These are phyloP conservation scores for Halocafeteria seosinensis DNA, from an alignment of 108 stramenopile species.

Conservation along the genomic window DNA sequence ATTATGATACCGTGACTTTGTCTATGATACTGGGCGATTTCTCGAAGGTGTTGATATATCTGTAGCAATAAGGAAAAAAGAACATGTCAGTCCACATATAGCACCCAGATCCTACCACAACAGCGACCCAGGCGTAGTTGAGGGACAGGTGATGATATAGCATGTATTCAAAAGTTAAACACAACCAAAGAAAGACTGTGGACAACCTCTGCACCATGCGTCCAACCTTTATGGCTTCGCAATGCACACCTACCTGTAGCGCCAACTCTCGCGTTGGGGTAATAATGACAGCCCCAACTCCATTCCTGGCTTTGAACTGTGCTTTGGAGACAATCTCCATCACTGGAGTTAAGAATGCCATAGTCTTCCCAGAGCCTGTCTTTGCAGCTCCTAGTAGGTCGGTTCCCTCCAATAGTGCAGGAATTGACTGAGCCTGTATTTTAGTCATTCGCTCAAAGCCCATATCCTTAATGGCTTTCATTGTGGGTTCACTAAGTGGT, in stretches of 20 bases:
- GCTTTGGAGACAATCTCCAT: slow-evolving; percentile 75
- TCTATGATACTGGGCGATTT: slow-evolving; percentile 51
- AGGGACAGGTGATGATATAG: too few species aligned
- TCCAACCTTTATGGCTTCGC: too few species aligned
- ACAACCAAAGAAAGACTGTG: background rate
- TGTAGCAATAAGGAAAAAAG: slow-evolving; percentile 44
- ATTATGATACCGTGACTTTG: slow-evolving; percentile 95
- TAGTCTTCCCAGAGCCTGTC: slow-evolving; percentile 88
- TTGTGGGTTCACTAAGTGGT: slow-evolving; percentile 69
- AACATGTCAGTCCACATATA: background rate
- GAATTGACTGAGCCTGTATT: slow-evolving; percentile 81
- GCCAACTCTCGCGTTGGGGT: slow-evolving; percentile 88
- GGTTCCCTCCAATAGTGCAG: slow-evolving; percentile 68
- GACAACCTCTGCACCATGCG: background rate
- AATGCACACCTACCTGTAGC: too few species aligned
- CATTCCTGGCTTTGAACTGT: slow-evolving; percentile 67
- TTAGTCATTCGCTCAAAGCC: slow-evolving; percentile 73
- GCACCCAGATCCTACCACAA: too few species aligned
- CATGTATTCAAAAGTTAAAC: too few species aligned
- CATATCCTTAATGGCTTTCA: slow-evolving; percentile 49
- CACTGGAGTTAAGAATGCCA: slow-evolving; percentile 82
- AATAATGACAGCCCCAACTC: slow-evolving; percentile 87
- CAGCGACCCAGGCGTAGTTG: too few species aligned
- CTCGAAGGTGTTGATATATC: slow-evolving; percentile 91
- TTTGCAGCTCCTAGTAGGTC: slow-evolving; percentile 95